Evolutionary conservation across 2,329 filamentous ascomycete species (phyloP), one percentile per base, ranked within the genome.

Genomic region (Aspergillus nomiae): DNA sequence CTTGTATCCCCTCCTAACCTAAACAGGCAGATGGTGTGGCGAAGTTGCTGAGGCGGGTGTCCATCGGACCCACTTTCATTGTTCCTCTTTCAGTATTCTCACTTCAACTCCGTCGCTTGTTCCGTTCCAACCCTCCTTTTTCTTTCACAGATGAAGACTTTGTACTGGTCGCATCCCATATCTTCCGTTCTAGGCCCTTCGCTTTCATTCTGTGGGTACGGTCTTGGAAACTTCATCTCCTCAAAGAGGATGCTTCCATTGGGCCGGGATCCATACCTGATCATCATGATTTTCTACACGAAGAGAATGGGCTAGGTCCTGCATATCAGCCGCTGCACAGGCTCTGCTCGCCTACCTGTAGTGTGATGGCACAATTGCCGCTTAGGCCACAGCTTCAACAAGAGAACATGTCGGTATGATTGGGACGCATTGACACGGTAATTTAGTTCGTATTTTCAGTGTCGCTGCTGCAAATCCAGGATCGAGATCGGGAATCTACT

Each of bases 21-120:
- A 10, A 36, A 24, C 4, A n/a, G 32, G 32, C 7, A 54, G 51
- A 28, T 11, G 9, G 8, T 59, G 57, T 59, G 57, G 57, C 57
- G 57, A 59, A 59, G 57, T 59, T 30, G 11, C 4, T 51, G 45
- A 36, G 45, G 45, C 45, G 45, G 11, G 56, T 43, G 19, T 48
- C 21, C 26, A 12, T 9, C 56, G 19, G 26, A 32, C 56, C 46
- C 51, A 54, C 34, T 58, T 48, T 9, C 50, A 45, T 53, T 48
- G 24, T 43, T 60, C 24, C 45, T n/a, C 34, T 32, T 54, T 32
- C 19, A 7, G 34, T 24, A 30, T 43, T 58, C 19, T 30, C 38
- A 11, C 56, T 28, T 26, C 12, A 55, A 14, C 11, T 46, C 41
- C n/a, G n/a, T 46, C 10, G 19, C 21, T 45, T 46, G 38, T n/a